Base-by-base conservation (phyloP, 768 basidiomycete genomes). In the Mycena filopes region DNA sequence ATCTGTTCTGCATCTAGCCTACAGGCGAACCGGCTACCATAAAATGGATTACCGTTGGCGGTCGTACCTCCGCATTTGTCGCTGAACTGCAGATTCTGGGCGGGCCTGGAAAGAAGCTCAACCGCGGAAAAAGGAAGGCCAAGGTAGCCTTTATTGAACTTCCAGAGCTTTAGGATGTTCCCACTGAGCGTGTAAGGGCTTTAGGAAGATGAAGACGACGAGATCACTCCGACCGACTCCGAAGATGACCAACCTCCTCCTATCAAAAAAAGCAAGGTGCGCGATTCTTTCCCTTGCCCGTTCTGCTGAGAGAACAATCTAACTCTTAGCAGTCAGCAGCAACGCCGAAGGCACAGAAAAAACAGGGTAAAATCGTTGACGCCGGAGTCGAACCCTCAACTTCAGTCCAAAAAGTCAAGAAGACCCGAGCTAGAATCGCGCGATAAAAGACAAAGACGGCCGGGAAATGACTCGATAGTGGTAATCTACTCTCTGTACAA, bases 11-110 rank as follows among this genome's bases (percentile, higher is more conserved):
- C 28, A 21, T 55, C 20, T 58, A 93, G 92, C 87, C 89, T 0
- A 85, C 86, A 57, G 93, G 92, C 7, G 77, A 82, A 60, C 83
- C 82, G n/a, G 93, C 90, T 1, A 91, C 89, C 10, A 86, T 94
- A 60, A 86, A 85, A 70, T 94, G 89, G 85, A 74, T 90, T 57
- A 91, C 87, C 6, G 89, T 94, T 10, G 91, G 90, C 20, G 91
- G 92, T 4, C 82, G 92, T 18, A 93, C 92, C 10, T 91, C 91
- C 4, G 92, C 92, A 16, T 89, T 83, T 69, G 87, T 93, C 10
- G 72, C 73, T 15, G 86, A 93, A 75, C 77, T 93, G 12, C 92
- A 93, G 73, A 71, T 73, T 29, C 72, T 79, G 18, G 41, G 20
- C n/a, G 65, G 61, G 20, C 62, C 77, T 28, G 53, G 54, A 20